Conservation (phyloP, 305 asterid species). For the Fraxinus albicans region DNA sequence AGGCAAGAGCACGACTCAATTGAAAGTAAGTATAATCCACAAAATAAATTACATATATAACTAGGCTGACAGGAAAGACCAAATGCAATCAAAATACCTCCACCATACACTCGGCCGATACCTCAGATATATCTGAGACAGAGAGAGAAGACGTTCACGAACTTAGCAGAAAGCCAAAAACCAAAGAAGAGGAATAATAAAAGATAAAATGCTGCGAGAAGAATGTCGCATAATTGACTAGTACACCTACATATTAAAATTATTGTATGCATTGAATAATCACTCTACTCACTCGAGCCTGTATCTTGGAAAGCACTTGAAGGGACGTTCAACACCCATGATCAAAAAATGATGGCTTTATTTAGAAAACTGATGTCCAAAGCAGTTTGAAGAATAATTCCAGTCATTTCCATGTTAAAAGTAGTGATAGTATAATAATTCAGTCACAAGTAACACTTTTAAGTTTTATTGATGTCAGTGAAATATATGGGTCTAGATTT, state of each 20-base stretch:
- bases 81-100: slow-evolving; percentile 9
- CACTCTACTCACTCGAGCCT: not conserved
- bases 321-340: not conserved
- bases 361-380: slow-evolving; percentile 8
- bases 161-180: slow-evolving; percentile 3
- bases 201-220: not conserved
- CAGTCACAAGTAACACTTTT: not conserved
- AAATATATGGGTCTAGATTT: slow-evolving; percentile 1
- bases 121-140: not conserved
- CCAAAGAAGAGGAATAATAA: slow-evolving; percentile 3
- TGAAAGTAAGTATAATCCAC: slow-evolving; percentile 12
- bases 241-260: not conserved
- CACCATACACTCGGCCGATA: slow-evolving; percentile 3
- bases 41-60: not conserved
- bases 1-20: not conserved
- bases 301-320: not conserved
- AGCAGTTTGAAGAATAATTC: not conserved
- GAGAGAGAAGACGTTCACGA: not conserved
- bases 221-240: not conserved
- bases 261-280: not conserved
- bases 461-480: not conserved
- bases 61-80: not conserved
- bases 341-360: not conserved
- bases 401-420: not conserved
- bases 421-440: not conserved